Conservation (phyloP, 2,329 filamentous ascomycete species). For the Fusarium humuli region DNA sequence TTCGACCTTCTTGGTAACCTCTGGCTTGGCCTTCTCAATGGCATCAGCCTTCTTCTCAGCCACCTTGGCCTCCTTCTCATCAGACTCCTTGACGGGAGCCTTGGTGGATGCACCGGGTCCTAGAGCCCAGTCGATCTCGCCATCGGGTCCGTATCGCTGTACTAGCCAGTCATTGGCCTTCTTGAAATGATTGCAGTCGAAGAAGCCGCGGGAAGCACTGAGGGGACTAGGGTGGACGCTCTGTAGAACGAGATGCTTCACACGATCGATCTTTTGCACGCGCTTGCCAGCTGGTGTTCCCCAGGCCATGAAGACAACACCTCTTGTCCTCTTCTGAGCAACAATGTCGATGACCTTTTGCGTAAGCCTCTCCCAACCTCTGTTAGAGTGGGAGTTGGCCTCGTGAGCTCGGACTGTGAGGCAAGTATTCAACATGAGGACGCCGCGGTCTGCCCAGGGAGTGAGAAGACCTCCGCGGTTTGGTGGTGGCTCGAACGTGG, state of each 20-base stretch:
- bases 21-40: conserved; percentile 38
- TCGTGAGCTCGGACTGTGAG: conserved; percentile 92
- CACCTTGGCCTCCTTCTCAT: conserved; percentile 39
- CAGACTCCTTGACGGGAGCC: conserved; percentile 37
- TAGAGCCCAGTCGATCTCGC: conserved; percentile 86
- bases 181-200: conserved; percentile 83
- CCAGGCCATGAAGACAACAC: conserved; percentile 97
- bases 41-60: conserved; percentile 45
- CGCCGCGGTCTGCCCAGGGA: conserved; percentile 93
- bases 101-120: conserved; percentile 53
- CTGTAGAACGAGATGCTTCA: conserved; percentile 84
- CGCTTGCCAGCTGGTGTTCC: conserved; percentile 85
- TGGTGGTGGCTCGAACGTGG: conserved; percentile 78
- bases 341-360: conserved; percentile 92
- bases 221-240: conserved; percentile 94
- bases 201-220: conserved; percentile 85
- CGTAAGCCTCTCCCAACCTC: conserved; percentile 94
- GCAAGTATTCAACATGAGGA: conserved; percentile 94
- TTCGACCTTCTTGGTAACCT: conserved; percentile 24
- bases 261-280: conserved; percentile 77
- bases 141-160: conserved; percentile 80
- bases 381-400: conserved; percentile 84
- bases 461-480: conserved; percentile 85
- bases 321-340: conserved; percentile 77
- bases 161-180: conserved; percentile 88